A percentile compares a stretch with the other conserved stretches of the same genome.
These are phyloP conservation scores for Sclerotinia sclerotiorum DNA, from an alignment of 2,329 filamentous ascomycete species.

Conservation along the genomic window DNA sequence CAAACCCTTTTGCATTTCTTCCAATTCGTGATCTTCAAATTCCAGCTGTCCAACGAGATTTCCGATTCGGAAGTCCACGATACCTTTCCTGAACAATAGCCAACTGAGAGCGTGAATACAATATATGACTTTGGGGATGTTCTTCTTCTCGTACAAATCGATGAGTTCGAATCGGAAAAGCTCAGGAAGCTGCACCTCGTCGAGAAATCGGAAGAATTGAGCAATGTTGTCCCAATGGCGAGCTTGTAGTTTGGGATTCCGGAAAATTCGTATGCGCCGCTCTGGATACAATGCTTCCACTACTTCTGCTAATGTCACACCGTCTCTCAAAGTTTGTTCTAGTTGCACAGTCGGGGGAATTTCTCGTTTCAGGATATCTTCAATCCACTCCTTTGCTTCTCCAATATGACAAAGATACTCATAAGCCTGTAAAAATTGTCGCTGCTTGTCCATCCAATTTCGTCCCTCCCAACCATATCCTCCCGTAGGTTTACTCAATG, in stretches of 20 bases:
- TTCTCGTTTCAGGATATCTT: slow-evolving; percentile 79
- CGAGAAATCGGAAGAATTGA: slow-evolving; percentile 90
- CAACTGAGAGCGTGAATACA: slow-evolving; percentile 97
- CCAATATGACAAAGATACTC: slow-evolving; percentile 99
- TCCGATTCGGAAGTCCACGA: slow-evolving; percentile 92
- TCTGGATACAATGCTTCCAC: slow-evolving; percentile 85
- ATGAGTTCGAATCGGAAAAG: slow-evolving; percentile 96
- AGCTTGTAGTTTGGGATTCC: slow-evolving; percentile 80
- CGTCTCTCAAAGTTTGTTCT: slow-evolving; percentile 88
- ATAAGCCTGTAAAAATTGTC: slow-evolving; percentile 94
- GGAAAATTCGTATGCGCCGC: slow-evolving; percentile 77
- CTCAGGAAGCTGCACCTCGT: slow-evolving; percentile 88
- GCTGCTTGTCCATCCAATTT: slow-evolving; percentile 99
- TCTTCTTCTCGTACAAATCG: slow-evolving; percentile 98
- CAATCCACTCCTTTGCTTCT: slow-evolving; percentile 99
- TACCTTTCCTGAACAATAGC: slow-evolving; percentile 92
- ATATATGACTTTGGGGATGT: slow-evolving; percentile 98
- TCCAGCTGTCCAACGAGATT: slow-evolving; percentile 95
- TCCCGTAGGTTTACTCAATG: slow-evolving; percentile 48
- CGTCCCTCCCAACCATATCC: slow-evolving; percentile 74
- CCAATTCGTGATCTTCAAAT: slow-evolving; percentile 96
- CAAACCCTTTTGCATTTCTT: slow-evolving; percentile 93
- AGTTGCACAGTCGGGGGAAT: slow-evolving; percentile 92
- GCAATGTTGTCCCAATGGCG: slow-evolving; percentile 98
- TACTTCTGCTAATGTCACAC: slow-evolving; percentile 90